Evolutionary conservation across 768 basidiomycete genomes (phyloP).

Genomic region (Fibroporia radiculosa): DNA sequence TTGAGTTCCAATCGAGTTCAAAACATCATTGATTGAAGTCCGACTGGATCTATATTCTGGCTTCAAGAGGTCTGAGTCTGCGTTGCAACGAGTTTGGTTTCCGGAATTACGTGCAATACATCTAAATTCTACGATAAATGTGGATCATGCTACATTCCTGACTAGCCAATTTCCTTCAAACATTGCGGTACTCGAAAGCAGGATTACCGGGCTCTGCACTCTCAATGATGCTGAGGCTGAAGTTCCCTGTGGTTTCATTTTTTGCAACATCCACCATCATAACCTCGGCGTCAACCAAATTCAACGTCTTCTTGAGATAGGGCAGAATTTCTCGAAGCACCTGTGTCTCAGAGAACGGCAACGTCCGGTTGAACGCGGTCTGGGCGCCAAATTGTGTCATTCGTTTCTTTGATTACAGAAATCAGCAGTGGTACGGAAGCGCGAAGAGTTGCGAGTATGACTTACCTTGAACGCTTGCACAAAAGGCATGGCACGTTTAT

Average conservation of each 20-base stretch:
- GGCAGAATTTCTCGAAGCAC: slow-evolving; percentile 65
- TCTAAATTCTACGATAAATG: too few species aligned
- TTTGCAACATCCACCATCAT: slow-evolving; percentile 61
- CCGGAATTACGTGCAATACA: too few species aligned
- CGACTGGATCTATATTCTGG: too few species aligned
- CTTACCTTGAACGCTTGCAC: slow-evolving; percentile 86
- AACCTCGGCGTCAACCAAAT: slow-evolving; percentile 63
- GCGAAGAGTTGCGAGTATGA: not conserved
- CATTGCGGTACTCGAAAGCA: slow-evolving; percentile 83
- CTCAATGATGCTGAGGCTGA: slow-evolving; percentile 65
- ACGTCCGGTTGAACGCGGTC: slow-evolving; percentile 72
- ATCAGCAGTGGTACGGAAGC: not conserved
- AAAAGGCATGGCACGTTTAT: slow-evolving; percentile 95
- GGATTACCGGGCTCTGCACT: slow-evolving; percentile 84
- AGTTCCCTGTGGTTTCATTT: slow-evolving; percentile 45
- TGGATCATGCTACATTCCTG: too few species aligned
- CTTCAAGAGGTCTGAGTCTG: too few species aligned
- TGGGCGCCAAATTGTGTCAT: slow-evolving; percentile 69
- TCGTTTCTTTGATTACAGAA: slow-evolving; percentile 56
- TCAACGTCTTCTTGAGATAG: slow-evolving; percentile 74
- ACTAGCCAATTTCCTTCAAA: slow-evolving; percentile 23
- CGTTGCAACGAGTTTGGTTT: too few species aligned
- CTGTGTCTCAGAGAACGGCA: slow-evolving; percentile 77
- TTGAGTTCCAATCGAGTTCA: too few species aligned
- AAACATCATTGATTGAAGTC: too few species aligned